Evolutionary conservation across 2,329 filamentous ascomycete species (phyloP).

Genomic region (Fusarium sp.): DNA sequence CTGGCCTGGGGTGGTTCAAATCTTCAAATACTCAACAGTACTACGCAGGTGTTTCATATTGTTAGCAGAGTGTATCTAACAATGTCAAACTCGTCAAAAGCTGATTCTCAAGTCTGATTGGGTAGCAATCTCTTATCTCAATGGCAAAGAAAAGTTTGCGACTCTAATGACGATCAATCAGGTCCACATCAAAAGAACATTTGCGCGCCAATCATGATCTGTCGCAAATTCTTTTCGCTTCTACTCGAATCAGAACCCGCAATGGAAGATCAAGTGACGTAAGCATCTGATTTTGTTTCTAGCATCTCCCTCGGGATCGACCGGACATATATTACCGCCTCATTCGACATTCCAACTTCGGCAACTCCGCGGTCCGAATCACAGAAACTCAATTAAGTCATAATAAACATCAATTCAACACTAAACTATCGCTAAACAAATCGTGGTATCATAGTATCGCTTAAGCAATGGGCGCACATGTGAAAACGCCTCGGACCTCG

Average conservation of each 20-base stretch:
- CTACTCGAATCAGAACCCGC: background rate
- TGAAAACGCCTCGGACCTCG: slow-evolving; percentile 50
- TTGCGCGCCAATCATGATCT: slow-evolving; percentile 19
- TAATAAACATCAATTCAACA: slow-evolving; percentile 36
- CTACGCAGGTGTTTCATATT: too few relatives aligned
- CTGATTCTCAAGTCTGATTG: too few relatives aligned
- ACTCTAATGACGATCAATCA: slow-evolving; percentile 1
- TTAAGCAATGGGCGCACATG: slow-evolving; percentile 51
- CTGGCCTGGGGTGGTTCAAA: too few relatives aligned
- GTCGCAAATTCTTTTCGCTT: background rate
- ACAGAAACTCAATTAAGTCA: slow-evolving; percentile 8
- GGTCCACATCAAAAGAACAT: background rate
- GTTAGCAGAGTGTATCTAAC: too few relatives aligned
- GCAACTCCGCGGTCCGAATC: slow-evolving; percentile 18
- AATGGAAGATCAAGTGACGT: slow-evolving; percentile 20
- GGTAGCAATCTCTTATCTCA: slow-evolving; percentile 6
- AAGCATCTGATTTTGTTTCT: background rate
- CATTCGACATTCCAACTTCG: slow-evolving; percentile 3
- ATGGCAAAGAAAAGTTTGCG: background rate
- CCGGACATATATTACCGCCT: background rate
- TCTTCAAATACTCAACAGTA: too few relatives aligned
- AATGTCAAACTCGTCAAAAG: too few relatives aligned
- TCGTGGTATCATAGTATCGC: slow-evolving; percentile 18
- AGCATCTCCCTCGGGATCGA: background rate
- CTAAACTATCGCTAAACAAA: slow-evolving; percentile 30